Evolutionary conservation across 2,329 filamentous ascomycete genomes (phyloP), one percentile per base, ranked within the genome.

Genomic region (Botrytis byssoidea): DNA sequence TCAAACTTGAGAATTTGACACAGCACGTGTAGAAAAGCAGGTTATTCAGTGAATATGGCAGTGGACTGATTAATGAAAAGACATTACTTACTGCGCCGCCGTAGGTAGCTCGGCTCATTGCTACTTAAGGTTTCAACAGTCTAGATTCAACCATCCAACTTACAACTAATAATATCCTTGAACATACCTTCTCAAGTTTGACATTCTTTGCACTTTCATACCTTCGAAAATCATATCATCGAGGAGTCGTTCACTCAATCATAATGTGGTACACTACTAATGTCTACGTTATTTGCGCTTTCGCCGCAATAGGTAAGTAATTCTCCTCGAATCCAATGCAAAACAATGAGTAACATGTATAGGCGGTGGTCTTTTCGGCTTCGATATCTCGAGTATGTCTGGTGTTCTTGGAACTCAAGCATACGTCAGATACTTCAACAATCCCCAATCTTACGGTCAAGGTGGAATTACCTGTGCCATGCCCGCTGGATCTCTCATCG

Each of bases 301-400:
- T 91, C 79, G 88, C 88, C 79, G 87, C 88, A 79, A 88, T 91
- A 75, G 89, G 87, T 87, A 81, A 75, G 83, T 80, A 4, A 25
- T 61, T 42, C 22, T 18, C 3, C n/a, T 42, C 44, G 2, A 25
- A 67, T 10, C 22, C 3, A 66, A 67, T 16, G 44, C 32, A 55
- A 57, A 46, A n/a, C 63, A 51, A 42, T 44, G 29, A 67, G 25
- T 74, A 40, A 74, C 32, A 46, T 25, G 5, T 46, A 18, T 32
- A 74, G 89, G 87, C 77, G 91, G 91, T 80, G 89, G 88, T 37
- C 85, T 94, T 40, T 94, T 94, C 79, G 93, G 92, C 78, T 94
- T 94, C 80, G 92, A 94, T 83, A 93, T 94, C 78, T 89, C 88
- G 73, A 92, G 90, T 61, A 93, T 94, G 91, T 90, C 88, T 55